Conservation (phyloP, 805 yeast species). For the Candida methanosorbosa region DNA sequence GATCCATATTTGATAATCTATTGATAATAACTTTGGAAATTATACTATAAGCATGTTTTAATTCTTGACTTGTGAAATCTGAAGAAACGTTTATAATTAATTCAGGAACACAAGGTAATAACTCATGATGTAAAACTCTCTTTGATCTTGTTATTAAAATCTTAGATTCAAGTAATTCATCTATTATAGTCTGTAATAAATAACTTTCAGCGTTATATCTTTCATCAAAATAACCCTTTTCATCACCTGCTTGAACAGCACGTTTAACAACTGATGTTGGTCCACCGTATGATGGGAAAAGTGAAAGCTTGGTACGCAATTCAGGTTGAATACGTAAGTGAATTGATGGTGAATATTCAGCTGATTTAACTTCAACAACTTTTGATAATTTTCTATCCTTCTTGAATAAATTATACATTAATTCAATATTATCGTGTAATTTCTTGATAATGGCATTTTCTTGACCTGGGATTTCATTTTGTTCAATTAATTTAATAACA, state of each 20-base stretch:
- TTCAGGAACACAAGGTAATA: conserved; percentile 59
- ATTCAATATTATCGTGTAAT: conserved; percentile 31
- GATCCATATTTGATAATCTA: conserved; percentile 7
- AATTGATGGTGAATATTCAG: conserved; percentile 54
- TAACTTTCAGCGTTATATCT: conserved; percentile 45
- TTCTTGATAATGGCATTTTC: conserved; percentile 26
- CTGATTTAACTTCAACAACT: conserved; percentile 45
- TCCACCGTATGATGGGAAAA: conserved; percentile 46
- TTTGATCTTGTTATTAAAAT: conserved; percentile 47
- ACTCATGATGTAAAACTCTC: conserved; percentile 68
- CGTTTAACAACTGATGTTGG: conserved; percentile 28
- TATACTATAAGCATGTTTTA: conserved; percentile 31
- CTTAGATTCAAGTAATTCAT: conserved; percentile 40
- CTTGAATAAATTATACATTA: conserved; percentile 32
- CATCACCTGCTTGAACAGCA: conserved; percentile 36
- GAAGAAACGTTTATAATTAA: conserved; percentile 43
- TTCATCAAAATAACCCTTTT: conserved; percentile 31
- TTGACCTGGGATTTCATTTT: conserved; percentile 24
- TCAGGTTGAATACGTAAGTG: conserved; percentile 52
- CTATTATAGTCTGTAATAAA: conserved; percentile 60
- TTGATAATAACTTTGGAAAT: conserved; percentile 23
- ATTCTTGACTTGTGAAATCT: conserved; percentile 35
- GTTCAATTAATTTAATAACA: conserved; percentile 37
- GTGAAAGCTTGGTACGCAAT: conserved; percentile 32
- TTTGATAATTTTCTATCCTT: conserved; percentile 26